A percentile compares a stretch with the other conserved stretches of the same genome.
These are phyloP conservation scores for Sporothrix pseudoabietina DNA, from an alignment of 2,329 filamentous ascomycete genomes.

Conservation along the genomic window DNA sequence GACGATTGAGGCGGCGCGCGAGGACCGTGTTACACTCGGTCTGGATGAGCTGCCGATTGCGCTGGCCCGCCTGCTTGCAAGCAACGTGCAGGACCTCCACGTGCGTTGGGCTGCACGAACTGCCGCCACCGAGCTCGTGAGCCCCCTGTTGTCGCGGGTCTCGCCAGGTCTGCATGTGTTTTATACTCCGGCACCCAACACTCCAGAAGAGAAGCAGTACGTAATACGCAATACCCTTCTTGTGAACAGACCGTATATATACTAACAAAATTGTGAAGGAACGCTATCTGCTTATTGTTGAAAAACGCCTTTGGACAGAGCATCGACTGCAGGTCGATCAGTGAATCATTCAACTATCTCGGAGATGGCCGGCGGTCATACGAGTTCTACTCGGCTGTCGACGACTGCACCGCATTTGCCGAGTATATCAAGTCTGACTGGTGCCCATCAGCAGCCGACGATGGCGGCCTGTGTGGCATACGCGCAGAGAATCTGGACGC, in stretches of 20 bases:
- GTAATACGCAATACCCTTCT: background rate
- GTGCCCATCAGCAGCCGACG: slow-evolving; percentile 46
- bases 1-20: slow-evolving; percentile 65
- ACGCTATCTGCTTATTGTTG: slow-evolving; percentile 60
- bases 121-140: slow-evolving; percentile 61
- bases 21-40: slow-evolving; percentile 76
- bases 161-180: slow-evolving; percentile 82
- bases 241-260: too few species aligned
- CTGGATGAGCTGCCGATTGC: slow-evolving; percentile 73
- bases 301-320: slow-evolving; percentile 56
- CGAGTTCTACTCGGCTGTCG: slow-evolving; percentile 71
- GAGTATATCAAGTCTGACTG: slow-evolving; percentile 55
- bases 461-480: slow-evolving; percentile 53
- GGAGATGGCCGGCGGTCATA: slow-evolving; percentile 60
- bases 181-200: slow-evolving; percentile 60
- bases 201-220: slow-evolving; percentile 24
- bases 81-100: slow-evolving; percentile 68
- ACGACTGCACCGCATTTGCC: slow-evolving; percentile 58
- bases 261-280: slow-evolving; percentile 39
- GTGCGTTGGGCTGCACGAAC: slow-evolving; percentile 72
- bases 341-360: slow-evolving; percentile 64
- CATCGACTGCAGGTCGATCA: slow-evolving; percentile 57
- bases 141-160: slow-evolving; percentile 73
- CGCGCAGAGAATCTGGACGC: slow-evolving; percentile 49
- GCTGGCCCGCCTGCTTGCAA: slow-evolving; percentile 62